phyloP scores from a whole-genome alignment of 169 alveolate genomes.

The Babesia ovis region DNA sequence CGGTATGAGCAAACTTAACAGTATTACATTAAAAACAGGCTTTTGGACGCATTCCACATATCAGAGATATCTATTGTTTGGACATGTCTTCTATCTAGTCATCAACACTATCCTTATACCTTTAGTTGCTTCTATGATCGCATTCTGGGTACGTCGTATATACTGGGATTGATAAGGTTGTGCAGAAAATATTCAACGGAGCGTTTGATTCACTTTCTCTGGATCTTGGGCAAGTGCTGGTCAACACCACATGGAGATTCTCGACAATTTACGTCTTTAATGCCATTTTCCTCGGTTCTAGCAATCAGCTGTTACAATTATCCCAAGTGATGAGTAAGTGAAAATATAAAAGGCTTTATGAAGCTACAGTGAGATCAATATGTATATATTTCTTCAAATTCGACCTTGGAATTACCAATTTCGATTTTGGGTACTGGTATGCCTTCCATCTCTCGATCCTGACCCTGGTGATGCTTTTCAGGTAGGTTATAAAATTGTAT shows the following conservation, averaged over 20 bases:
- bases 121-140: constrained; percentile 65
- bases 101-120: constrained; percentile 66
- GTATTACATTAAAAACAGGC: constrained; percentile 8
- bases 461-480: constrained; percentile 75
- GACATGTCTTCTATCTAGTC: constrained; percentile 60
- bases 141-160: constrained; percentile 57
- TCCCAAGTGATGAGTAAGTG: constrained; percentile 55
- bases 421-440: constrained; percentile 82
- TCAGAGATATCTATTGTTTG: constrained; percentile 63
- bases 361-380: constrained; percentile 8
- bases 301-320: constrained; percentile 63
- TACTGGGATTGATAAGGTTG: background rate
- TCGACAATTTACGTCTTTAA: constrained; percentile 60
- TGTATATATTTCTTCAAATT: constrained; percentile 44
- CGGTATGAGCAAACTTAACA: constrained; percentile 3
- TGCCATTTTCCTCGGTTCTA: constrained; percentile 59
- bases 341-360: background rate
- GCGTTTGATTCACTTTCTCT: constrained; percentile 52
- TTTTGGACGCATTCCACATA: constrained; percentile 58
- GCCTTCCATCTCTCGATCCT: constrained; percentile 77
- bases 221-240: constrained; percentile 59
- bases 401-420: constrained; percentile 62
- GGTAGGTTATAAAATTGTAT: constrained; percentile 32
- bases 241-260: constrained; percentile 65
- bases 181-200: constrained; percentile 62